Percentiles rank a stretch among this genome's conserved stretches.
Conservation (phyloP, 2,329 filamentous ascomycete genomes). For the Aspergillus sp. region DNA sequence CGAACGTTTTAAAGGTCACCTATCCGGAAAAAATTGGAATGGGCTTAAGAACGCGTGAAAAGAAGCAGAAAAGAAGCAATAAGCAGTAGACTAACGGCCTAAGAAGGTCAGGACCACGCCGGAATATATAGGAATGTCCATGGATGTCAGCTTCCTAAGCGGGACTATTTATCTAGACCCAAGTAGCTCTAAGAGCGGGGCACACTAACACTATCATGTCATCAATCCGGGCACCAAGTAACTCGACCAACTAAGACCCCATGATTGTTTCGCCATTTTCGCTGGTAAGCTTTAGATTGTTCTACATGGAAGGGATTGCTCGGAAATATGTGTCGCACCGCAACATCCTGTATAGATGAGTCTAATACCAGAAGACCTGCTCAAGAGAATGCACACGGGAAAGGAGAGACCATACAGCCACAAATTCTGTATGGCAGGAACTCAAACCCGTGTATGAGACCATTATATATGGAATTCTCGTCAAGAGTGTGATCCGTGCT, state of each 20-base stretch:
- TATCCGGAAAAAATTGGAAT: not conserved
- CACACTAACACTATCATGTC: not conserved
- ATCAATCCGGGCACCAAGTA: not conserved
- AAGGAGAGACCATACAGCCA: not conserved
- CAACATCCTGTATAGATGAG: not conserved
- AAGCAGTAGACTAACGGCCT: not conserved
- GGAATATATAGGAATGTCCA: no score
- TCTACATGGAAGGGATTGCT: not conserved
- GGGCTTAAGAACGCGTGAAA: not conserved
- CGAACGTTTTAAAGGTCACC: not conserved
- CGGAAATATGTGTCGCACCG: not conserved
- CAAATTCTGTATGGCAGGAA: not conserved
- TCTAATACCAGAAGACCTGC: no score
- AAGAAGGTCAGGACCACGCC: not conserved
- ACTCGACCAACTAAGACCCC: no score
- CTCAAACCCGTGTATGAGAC: not conserved
- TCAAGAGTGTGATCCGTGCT: slow-evolving; percentile 39
- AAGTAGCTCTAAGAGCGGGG: not conserved
- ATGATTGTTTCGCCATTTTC: not conserved
- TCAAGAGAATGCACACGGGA: not conserved
- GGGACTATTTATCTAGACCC: no score
- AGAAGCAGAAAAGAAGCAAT: no score
- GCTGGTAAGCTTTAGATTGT: not conserved
- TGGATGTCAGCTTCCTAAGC: no score
- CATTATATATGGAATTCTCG: not conserved